Base-by-base conservation (phyloP, 495 filamentous ascomycete species). In the Penicillium soppii region DNA sequence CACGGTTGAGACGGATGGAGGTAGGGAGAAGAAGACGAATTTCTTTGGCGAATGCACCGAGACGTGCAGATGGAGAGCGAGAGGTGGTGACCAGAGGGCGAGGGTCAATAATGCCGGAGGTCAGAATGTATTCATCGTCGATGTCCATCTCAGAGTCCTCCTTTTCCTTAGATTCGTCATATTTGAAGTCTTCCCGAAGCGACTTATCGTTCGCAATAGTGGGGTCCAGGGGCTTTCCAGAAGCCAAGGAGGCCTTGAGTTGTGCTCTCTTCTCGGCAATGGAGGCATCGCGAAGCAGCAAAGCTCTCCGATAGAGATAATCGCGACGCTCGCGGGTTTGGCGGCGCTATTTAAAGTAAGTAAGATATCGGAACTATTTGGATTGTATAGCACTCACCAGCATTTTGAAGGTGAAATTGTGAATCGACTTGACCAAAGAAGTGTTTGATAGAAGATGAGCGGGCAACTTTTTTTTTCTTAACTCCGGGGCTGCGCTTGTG, bases 91-190 rank as follows among this genome's bases (percentile, higher is more conserved):
- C 88, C n/a, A 96, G 79, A 10, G 92, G 83, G 43, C 91, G 82
- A 29, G 91, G 91, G 53, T 96, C 91, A 15, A 90, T 81, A 49
- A 96, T 80, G 20, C 91, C 91, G 30, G 85, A 90, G 2, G 94
- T 82, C 48, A 90, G 82, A 12, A 86, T 81, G 66, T 96, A 96
- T 78, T 99, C 94, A 64, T 99, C 94, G 67, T 99, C 94, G n/a
- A 99, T 73, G 54, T 90, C 87, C 36, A 91, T 65, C 8, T 71
- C 68, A 17, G 57, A 37, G 41, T 74, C 66, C 38, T 69, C 56
- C 30, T 47, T 47, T 13, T 67, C 62, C 30, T 72, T 87, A 5
- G 88, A 87, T 65, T 95, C 92, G 62, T 99, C 94, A 65, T 89
- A 99, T 61, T 92, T 92, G 75, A 87, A 97, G 65, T 97, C 90